phyloP scores from a whole-genome alignment of 805 yeast species.

The Saturnispora mendoncae region DNA sequence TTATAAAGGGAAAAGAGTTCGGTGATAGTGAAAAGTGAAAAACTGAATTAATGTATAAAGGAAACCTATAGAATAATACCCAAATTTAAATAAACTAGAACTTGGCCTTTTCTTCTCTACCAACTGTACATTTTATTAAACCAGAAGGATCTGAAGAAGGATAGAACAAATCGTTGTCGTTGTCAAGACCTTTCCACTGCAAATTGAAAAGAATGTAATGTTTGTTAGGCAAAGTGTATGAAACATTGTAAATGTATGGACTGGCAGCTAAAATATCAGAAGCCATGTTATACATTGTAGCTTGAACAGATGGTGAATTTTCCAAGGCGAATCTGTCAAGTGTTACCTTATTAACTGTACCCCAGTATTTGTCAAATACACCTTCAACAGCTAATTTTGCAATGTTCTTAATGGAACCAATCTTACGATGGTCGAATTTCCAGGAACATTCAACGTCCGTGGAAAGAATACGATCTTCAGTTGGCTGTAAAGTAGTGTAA shows the following conservation, averaged over 20 bases:
- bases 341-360: slow-evolving; percentile 58
- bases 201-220: slow-evolving; percentile 80
- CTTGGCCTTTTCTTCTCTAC: slow-evolving; percentile 54
- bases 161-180: slow-evolving; percentile 77
- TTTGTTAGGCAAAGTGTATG: slow-evolving; percentile 81
- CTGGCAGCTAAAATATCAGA: slow-evolving; percentile 55
- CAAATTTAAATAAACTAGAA: slow-evolving; percentile 26
- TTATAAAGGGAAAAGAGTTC: not conserved
- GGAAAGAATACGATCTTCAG: slow-evolving; percentile 76
- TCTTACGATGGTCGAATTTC: slow-evolving; percentile 48
- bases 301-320: slow-evolving; percentile 91
- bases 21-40: not conserved
- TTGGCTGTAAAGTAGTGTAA: slow-evolving; percentile 78
- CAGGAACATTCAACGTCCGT: slow-evolving; percentile 75
- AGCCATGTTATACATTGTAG: slow-evolving; percentile 92
- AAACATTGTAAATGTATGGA: slow-evolving; percentile 51
- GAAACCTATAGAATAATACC: not conserved
- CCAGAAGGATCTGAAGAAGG: slow-evolving; percentile 94
- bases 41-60: not conserved
- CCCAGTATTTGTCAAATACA: slow-evolving; percentile 55
- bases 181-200: slow-evolving; percentile 73
- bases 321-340: slow-evolving; percentile 74
- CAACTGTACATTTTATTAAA: slow-evolving; percentile 78
- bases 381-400: slow-evolving; percentile 46
- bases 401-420: slow-evolving; percentile 44